These are phyloP conservation scores for Tylopilus rubrobrunneus DNA, from an alignment of 768 basidiomycete genomes.

Conservation along the genomic window DNA sequence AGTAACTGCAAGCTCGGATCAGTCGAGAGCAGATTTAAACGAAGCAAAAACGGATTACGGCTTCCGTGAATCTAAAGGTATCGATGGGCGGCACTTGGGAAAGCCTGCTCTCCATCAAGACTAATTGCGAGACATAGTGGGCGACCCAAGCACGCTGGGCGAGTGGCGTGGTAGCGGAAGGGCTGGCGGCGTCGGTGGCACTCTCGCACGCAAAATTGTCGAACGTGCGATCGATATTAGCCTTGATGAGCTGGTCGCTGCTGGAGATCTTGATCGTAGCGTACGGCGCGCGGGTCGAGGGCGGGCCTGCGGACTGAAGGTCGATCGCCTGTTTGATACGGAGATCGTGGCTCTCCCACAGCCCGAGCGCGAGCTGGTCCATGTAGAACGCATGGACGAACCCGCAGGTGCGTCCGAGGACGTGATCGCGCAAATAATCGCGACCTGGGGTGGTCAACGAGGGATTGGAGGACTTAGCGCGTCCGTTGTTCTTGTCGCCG, in stretches of 20 bases:
- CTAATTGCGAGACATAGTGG: slow-evolving; percentile 27
- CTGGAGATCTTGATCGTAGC: slow-evolving; percentile 17
- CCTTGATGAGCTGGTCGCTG: slow-evolving; percentile 2
- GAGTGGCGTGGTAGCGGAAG: slow-evolving; percentile 15
- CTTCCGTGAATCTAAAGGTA: slow-evolving; percentile 23
- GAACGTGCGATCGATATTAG: slow-evolving; percentile 19
- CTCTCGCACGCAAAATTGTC: slow-evolving; percentile 2
- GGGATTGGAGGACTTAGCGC: slow-evolving; percentile 21
- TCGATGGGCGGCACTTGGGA: slow-evolving; percentile 22
- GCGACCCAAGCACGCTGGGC: slow-evolving; percentile 31
- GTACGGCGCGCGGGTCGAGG: slow-evolving; percentile 15
- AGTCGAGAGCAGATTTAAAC: not conserved
- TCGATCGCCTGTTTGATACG: slow-evolving; percentile 34
- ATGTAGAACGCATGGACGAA: slow-evolving; percentile 31
- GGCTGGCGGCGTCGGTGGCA: not conserved
- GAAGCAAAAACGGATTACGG: slow-evolving; percentile 8
- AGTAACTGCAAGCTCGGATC: slow-evolving; percentile 17
- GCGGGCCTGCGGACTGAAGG: slow-evolving; percentile 20
- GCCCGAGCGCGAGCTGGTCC: slow-evolving; percentile 26
- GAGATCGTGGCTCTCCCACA: slow-evolving; percentile 30
- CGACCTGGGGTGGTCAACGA: slow-evolving; percentile 17
- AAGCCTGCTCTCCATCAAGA: slow-evolving; percentile 19
- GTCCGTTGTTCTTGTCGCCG: slow-evolving; percentile 32
- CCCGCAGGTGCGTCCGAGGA: slow-evolving; percentile 27
- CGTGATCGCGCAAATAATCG: slow-evolving; percentile 27